Base-by-base conservation (phyloP, 2,329 filamentous ascomycete genomes). In the Bipolaris victoriae region DNA sequence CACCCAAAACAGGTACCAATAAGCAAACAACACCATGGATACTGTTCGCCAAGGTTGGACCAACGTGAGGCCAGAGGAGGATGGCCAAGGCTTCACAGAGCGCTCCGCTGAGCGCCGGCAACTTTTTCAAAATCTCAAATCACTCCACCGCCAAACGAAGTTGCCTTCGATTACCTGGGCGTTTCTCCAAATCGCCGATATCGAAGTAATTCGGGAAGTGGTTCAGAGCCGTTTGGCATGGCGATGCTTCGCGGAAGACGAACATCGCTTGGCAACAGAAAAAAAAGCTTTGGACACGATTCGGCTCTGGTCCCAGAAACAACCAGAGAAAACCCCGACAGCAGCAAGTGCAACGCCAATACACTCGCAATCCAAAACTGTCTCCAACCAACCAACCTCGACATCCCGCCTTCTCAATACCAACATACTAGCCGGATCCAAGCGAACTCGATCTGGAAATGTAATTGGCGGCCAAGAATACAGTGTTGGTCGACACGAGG, bases 401-500 rank as follows among this genome's bases (percentile, higher is more conserved):
- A n/a, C 20, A 20, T 20, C 11, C 16, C 7, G 13, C 7, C 35
- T 7, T 36, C 35, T 36, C 39, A 41, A 41, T 16, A 11, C 39
- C 16, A 20, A 5, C 20, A 11, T 41, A 41, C 16, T 16, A 9
- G 20, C 20, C 35, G 35, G 39, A 24, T 41, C 7, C 20, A 41
- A 20, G 39, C 16, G 20, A 41, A 41, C 39, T 41, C 39, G 39
- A 20, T 41, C 16, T 9, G 39, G 39, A 41, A 15, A 36, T 36
- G n/a, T 36, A 36, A 36, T 7, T 36, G 35, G 35, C 20, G 52
- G 49, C 16, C 54, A 36, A 15, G 37, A 60, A 44, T 55, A 29
- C 53, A 62, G 58, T 56, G n/a, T 46, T 54, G 16, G 31, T 47
- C 55, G 49, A 49, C 31, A 35, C 5, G 26, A 29, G 9, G 9